Conservation (phyloP, 2,329 filamentous ascomycete species). For the Cercospora berteroae region DNA sequence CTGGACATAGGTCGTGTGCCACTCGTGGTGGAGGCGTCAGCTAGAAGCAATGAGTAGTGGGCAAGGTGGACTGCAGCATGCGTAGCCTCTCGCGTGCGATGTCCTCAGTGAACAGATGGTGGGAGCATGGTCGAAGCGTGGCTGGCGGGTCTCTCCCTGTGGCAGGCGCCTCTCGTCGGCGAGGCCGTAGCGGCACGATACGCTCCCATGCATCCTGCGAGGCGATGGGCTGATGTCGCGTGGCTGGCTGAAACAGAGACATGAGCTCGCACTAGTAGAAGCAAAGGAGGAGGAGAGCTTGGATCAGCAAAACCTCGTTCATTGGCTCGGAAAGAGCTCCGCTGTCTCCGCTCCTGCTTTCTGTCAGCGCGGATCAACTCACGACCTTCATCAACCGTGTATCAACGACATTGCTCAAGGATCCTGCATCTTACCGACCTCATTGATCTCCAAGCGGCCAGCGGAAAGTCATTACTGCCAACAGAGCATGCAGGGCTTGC, state of each 20-base stretch:
- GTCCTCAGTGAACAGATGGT: background rate
- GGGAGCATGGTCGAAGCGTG: background rate
- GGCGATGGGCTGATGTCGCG: background rate
- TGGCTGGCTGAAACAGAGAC: background rate
- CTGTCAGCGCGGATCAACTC: background rate
- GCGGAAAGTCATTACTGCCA: background rate
- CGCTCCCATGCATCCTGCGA: background rate
- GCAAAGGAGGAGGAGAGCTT: background rate
- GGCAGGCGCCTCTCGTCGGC: background rate
- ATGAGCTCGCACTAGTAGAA: background rate
- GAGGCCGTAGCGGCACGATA: background rate
- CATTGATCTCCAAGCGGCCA: background rate
- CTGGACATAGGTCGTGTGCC: background rate
- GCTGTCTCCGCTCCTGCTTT: background rate
- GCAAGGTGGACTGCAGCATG: background rate
- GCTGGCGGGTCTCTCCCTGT: background rate
- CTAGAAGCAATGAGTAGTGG: background rate
- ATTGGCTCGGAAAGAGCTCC: background rate
- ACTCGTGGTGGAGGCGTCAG: background rate
- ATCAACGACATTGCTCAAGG: background rate
- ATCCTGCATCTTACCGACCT: background rate
- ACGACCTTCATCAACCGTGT: background rate
- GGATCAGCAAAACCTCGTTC: background rate
- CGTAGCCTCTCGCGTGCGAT: background rate
- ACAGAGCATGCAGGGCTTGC: background rate